Percentiles rank a stretch among this genome's conserved stretches.
phyloP scores from a whole-genome alignment of 345 rosid species.

The Lumnitzera racemosa region DNA sequence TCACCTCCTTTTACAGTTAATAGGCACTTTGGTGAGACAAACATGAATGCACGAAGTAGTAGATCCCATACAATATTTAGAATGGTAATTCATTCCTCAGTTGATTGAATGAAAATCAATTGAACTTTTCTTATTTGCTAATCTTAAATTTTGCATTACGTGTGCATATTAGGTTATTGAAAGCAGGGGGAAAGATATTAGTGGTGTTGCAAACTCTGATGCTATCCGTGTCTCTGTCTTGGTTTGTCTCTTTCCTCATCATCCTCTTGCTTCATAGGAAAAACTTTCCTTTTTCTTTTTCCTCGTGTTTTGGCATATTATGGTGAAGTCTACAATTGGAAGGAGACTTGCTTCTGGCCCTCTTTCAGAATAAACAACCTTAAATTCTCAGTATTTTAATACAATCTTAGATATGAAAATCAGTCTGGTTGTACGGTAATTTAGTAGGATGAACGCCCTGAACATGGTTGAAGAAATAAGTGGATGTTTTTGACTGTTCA shows the following conservation, averaged over 20 bases:
- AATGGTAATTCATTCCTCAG: conserved; percentile 45
- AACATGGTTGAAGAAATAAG: too few species aligned
- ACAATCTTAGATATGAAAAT: too few species aligned
- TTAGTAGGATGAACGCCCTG: too few species aligned
- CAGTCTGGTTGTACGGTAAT: too few species aligned
- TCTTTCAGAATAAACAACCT: too few species aligned
- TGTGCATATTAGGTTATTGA: conserved; percentile 62
- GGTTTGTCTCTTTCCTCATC: conserved; percentile 36
- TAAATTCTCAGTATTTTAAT: too few species aligned
- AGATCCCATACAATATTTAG: conserved; percentile 96
- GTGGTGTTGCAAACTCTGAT: conserved; percentile 35
- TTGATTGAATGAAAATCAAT: background rate
- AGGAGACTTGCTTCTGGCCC: too few species aligned
- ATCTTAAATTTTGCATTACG: conserved; percentile 4
- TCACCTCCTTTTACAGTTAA: conserved; percentile 35
- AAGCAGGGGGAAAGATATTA: conserved; percentile 57
- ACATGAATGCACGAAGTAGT: conserved; percentile 92
- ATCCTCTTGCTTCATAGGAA: too few species aligned
- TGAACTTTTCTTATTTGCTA: background rate
- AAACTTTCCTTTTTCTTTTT: too few species aligned
- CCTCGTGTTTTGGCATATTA: too few species aligned
- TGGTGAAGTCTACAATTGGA: too few species aligned
- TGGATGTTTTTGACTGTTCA: too few species aligned
- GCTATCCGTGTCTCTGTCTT: conserved; percentile 82
- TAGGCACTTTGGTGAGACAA: conserved; percentile 95